Conservation (phyloP, 768 basidiomycete genomes). For the Lentinus brumalis region DNA sequence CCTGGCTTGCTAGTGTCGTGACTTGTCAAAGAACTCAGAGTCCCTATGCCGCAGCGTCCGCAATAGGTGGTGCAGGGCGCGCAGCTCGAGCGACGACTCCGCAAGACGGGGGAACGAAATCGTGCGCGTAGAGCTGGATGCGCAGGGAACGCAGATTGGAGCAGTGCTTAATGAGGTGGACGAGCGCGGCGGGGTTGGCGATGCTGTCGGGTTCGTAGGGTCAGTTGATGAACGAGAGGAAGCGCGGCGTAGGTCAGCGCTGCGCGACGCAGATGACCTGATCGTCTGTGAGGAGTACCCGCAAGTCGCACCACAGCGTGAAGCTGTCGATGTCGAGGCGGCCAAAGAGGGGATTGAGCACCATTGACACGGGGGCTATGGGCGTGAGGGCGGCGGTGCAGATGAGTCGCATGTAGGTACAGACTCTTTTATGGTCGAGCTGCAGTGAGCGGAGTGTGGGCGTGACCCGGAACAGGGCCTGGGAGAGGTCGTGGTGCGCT, state of each 20-base stretch:
- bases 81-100: background rate
- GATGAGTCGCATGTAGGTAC: background rate
- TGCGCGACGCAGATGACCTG: background rate
- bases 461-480: background rate
- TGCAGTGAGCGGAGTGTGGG: background rate
- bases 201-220: background rate
- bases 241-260: background rate
- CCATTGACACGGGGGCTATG: background rate
- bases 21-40: too few relatives aligned
- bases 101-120: background rate
- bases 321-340: background rate
- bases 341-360: background rate
- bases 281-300: background rate
- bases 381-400: background rate
- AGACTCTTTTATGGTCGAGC: background rate
- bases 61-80: background rate
- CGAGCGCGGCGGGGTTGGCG: background rate
- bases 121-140: background rate
- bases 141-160: background rate
- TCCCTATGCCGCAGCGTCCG: background rate
- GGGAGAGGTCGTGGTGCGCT: background rate
- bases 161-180: background rate
- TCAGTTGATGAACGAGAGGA: background rate
- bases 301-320: background rate
- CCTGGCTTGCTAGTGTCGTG: too few relatives aligned